Percentiles rank a stretch among this genome's conserved stretches.
Evolutionary conservation across 1,139 yeast species (phyloP).

Genomic region (Yamadazyma sp.): DNA sequence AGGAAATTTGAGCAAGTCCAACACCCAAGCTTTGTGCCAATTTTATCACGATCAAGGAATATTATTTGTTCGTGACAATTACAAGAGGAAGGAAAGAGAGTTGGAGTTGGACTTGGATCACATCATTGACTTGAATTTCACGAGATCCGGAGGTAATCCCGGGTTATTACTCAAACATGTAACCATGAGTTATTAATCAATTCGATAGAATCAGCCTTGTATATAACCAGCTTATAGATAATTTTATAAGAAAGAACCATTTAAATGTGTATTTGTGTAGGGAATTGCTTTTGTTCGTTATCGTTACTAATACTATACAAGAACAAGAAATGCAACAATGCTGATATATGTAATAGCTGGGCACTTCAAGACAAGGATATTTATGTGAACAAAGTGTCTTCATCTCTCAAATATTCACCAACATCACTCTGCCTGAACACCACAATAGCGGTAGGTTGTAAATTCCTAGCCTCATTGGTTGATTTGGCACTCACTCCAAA

Average conservation of each 20-base stretch:
- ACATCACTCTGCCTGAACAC: slow-evolving; percentile 97
- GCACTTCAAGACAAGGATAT: neutral
- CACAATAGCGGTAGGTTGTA: slow-evolving; percentile 92
- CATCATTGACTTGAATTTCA: slow-evolving; percentile 51
- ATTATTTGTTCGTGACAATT: slow-evolving; percentile 42
- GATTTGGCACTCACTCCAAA: slow-evolving; percentile 95
- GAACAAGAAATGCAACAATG: slow-evolving; percentile 1
- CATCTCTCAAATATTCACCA: slow-evolving; percentile 97
- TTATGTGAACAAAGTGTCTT: slow-evolving; percentile 88
- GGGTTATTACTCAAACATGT: slow-evolving; percentile 55
- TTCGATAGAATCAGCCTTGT: neutral
- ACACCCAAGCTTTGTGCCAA: slow-evolving; percentile 52
- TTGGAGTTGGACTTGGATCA: slow-evolving; percentile 30
- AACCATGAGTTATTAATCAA: slow-evolving; percentile 24
- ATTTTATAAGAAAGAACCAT: neutral
- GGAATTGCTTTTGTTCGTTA: slow-evolving; percentile 1
- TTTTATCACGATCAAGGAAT: slow-evolving; percentile 59
- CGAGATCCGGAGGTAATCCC: slow-evolving; percentile 83
- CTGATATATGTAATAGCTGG: neutral
- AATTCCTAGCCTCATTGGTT: slow-evolving; percentile 81
- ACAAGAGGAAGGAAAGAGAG: slow-evolving; percentile 29
- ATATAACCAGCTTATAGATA: neutral
- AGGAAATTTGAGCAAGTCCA: slow-evolving; percentile 51
- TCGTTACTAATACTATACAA: slow-evolving; percentile 2
- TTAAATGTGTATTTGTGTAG: slow-evolving; percentile 1